A percentile compares a stretch with the other conserved stretches of the same genome.
These are phyloP conservation scores for Oryza officinalis DNA, from an alignment of 176 grass and related monocot genomes.

Conservation along the genomic window DNA sequence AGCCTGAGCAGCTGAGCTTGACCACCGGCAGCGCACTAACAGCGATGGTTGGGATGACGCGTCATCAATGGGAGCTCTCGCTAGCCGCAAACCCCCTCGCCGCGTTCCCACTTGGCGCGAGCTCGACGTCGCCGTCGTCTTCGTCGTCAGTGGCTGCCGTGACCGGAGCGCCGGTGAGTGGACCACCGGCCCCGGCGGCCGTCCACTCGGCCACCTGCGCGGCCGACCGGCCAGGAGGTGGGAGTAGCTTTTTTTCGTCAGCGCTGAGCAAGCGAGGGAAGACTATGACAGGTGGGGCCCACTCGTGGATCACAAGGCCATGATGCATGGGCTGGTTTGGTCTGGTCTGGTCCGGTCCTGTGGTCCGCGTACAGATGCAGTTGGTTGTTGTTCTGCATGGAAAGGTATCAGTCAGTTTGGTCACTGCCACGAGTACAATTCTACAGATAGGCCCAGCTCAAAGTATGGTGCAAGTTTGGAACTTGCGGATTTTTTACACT, in stretches of 20 bases:
- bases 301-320: neutral
- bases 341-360: neutral
- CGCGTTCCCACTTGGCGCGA: slow-evolving; percentile 20
- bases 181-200: neutral
- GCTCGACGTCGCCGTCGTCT: neutral
- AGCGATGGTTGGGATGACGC: neutral
- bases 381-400: neutral
- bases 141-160: neutral
- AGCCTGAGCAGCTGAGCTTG: neutral
- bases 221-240: neutral
- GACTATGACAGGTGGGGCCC: neutral
- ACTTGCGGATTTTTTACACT: too few species aligned
- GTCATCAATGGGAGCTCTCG: neutral
- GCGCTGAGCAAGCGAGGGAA: neutral
- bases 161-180: neutral
- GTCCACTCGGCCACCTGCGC: neutral
- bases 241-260: neutral
- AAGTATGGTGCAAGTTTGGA: neutral
- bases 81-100: neutral
- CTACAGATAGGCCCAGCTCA: neutral
- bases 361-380: neutral
- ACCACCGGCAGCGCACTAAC: slow-evolving; percentile 17
- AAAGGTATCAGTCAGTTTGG: neutral
- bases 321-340: neutral
- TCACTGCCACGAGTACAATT: neutral